Evolutionary conservation across 2,329 filamentous ascomycete species (phyloP).

Genomic region (Pestalotiopsis sp.): DNA sequence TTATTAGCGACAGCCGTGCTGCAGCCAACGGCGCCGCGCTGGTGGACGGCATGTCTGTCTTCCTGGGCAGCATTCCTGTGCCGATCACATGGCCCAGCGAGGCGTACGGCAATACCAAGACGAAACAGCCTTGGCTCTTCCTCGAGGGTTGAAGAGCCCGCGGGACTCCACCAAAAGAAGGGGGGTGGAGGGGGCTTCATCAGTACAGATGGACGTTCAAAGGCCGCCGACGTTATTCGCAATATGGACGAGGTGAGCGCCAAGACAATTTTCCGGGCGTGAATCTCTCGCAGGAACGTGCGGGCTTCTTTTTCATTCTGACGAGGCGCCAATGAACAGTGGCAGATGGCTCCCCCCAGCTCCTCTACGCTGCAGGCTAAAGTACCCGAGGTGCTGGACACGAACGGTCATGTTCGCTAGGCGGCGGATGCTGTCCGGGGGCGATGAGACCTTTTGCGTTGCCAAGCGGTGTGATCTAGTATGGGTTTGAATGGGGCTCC

Average conservation of each 20-base stretch:
- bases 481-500: neutral
- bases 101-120: constrained; percentile 27
- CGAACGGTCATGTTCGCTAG: neutral
- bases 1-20: constrained; percentile 16
- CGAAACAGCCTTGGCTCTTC: constrained; percentile 34
- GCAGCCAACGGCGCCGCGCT: constrained; percentile 15
- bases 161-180: neutral
- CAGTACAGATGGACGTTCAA: neutral
- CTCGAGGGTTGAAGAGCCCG: constrained; percentile 24
- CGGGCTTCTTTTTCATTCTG: neutral
- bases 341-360: neutral
- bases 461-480: neutral
- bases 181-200: neutral
- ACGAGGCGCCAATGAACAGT: neutral
- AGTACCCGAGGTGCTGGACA: neutral
- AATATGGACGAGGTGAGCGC: neutral
- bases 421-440: neutral
- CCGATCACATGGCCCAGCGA: constrained; percentile 44
- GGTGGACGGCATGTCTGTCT: constrained; percentile 26
- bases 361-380: neutral
- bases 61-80: constrained; percentile 42
- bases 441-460: neutral
- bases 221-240: neutral
- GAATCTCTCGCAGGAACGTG: neutral
- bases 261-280: neutral